Evolutionary conservation across 106 monocot genomes (phyloP).

Genomic region (Allium cepa): DNA sequence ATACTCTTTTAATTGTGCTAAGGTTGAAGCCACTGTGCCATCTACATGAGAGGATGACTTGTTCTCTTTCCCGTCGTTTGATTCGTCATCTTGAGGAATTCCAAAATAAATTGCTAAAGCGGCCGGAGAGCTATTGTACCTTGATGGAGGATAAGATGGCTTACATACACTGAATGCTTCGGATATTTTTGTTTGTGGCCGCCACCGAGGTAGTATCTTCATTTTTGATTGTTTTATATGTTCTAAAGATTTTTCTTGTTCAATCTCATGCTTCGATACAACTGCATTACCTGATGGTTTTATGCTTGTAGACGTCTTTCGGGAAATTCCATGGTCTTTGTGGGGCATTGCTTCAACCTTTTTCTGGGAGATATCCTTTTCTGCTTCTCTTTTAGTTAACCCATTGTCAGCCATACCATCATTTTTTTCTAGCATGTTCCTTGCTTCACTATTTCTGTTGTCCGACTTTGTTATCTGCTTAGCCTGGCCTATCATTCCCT

Average conservation of each 20-base stretch:
- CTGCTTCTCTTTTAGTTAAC: constrained; percentile 9
- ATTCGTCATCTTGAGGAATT: constrained; percentile 21
- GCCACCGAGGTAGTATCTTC: constrained; percentile 62
- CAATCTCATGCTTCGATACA: constrained; percentile 15
- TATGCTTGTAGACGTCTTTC: constrained; percentile 28
- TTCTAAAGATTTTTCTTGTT: constrained; percentile 19
- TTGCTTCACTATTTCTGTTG: constrained; percentile 11
- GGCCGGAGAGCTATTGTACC: constrained; percentile 82
- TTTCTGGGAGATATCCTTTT: constrained; percentile 15
- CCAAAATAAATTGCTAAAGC: constrained; percentile 36
- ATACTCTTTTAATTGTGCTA: not conserved
- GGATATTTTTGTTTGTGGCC: constrained; percentile 57
- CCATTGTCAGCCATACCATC: constrained; percentile 7
- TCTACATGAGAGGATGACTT: not conserved
- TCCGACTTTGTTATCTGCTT: too few species aligned
- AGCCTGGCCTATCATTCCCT: too few species aligned
- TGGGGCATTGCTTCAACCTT: constrained; percentile 25
- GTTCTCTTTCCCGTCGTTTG: constrained; percentile 6
- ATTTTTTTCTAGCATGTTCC: constrained; percentile 10
- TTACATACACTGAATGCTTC: constrained; percentile 39
- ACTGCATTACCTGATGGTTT: constrained; percentile 17
- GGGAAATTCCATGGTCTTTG: constrained; percentile 20
- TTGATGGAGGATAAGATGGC: constrained; percentile 76
- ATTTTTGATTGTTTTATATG: constrained; percentile 24
- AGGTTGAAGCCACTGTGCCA: not conserved